Conservation (phyloP, 345 rosid species). For the Eutrema heterophyllum region DNA sequence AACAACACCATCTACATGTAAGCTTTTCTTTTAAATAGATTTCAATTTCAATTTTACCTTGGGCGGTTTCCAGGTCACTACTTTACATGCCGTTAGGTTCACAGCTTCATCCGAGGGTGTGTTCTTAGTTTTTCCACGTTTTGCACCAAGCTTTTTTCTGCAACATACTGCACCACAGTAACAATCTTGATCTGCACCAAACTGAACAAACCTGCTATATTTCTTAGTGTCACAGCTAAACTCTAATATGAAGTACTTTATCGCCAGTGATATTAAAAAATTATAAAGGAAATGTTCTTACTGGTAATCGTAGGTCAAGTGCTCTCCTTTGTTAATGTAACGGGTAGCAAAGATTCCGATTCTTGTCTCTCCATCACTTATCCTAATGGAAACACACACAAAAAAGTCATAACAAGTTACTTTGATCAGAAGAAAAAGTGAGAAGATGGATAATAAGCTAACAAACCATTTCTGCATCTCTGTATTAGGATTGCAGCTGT, state of each 20-base stretch:
- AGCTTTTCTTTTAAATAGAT: conserved; percentile 41
- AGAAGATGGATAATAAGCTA: background rate
- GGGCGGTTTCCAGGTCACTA: conserved; percentile 52
- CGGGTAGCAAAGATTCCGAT: conserved; percentile 83
- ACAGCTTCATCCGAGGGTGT: conserved; percentile 54
- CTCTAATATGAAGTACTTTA: background rate
- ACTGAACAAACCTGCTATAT: conserved; percentile 92
- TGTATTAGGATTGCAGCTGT: conserved; percentile 88
- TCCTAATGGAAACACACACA: conserved; percentile 40
- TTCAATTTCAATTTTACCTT: conserved; percentile 42
- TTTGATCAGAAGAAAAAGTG: background rate
- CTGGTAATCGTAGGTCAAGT: conserved; percentile 93
- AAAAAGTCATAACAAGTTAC: background rate
- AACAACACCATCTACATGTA: conserved; percentile 9
- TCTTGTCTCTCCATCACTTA: conserved; percentile 95
- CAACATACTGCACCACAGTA: conserved; percentile 77
- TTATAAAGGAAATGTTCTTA: conserved; percentile 36
- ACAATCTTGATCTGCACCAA: conserved; percentile 97
- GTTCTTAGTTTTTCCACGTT: conserved; percentile 57
- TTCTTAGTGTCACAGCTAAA: conserved; percentile 38
- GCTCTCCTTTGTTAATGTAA: conserved; percentile 79
- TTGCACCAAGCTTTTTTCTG: conserved; percentile 76
- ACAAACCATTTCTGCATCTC: conserved; percentile 97
- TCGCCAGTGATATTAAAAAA: background rate
- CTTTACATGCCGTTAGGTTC: conserved; percentile 62